Percentiles rank a stretch among this genome's conserved stretches.
Conservation (phyloP, 371 early-diverging fungal species). For the Blakeslea trispora region DNA sequence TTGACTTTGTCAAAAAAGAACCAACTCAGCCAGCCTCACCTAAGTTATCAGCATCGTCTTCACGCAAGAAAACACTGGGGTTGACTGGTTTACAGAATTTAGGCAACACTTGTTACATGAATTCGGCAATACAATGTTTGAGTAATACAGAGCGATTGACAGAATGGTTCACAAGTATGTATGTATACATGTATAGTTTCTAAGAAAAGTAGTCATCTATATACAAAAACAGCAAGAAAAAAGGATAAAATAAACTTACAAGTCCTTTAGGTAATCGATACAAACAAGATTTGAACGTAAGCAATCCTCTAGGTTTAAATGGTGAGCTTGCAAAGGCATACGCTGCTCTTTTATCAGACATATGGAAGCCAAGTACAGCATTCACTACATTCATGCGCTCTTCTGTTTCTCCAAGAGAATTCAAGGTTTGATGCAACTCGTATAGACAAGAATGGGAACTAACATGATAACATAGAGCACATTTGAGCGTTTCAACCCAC, state of each 20-base stretch:
- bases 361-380: conserved; percentile 65
- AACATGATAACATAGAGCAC: conserved; percentile 39
- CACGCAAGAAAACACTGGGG: conserved; percentile 46
- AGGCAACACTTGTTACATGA: conserved; percentile 99
- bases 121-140: conserved; percentile 93
- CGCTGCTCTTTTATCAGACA: conserved; percentile 59
- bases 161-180: conserved; percentile 61
- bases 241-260: background rate
- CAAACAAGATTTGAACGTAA: conserved; percentile 67
- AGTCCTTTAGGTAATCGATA: conserved; percentile 62
- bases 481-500: conserved; percentile 66
- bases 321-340: conserved; percentile 77
- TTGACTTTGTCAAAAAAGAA: conserved; percentile 2
- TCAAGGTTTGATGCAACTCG: conserved; percentile 55
- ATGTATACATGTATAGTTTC: conserved; percentile 24
- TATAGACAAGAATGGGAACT: background rate
- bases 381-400: conserved; percentile 22
- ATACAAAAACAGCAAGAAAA: background rate
- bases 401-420: conserved; percentile 42
- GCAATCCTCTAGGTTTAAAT: conserved; percentile 81
- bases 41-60: conserved; percentile 4
- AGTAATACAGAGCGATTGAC: conserved; percentile 83
- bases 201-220: conserved; percentile 1
- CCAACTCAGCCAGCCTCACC: background rate
- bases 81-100: conserved; percentile 84